Percentiles rank a stretch among this genome's conserved stretches.
Conservation (phyloP, 1,284 basidiomycete species). For the Salmacisia buchloeana region DNA sequence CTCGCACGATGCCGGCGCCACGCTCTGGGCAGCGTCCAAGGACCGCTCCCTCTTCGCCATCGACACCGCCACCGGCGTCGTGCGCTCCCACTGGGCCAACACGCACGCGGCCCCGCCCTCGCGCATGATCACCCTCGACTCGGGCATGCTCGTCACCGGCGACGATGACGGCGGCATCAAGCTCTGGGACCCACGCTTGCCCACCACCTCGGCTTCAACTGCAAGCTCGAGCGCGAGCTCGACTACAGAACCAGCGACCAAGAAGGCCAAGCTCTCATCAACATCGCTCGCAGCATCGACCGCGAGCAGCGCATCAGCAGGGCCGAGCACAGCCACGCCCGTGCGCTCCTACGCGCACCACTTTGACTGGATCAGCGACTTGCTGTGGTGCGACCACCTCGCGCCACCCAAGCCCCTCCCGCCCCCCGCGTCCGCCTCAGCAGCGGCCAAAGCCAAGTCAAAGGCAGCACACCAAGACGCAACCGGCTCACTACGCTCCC, state of each 20-base stretch:
- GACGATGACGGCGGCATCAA: constrained; percentile 92
- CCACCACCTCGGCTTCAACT: constrained; percentile 10
- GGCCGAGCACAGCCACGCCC: not conserved
- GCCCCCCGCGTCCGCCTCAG: constrained; percentile 15
- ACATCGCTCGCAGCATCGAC: not conserved
- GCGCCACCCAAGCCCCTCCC: constrained; percentile 20
- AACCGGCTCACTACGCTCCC: constrained; percentile 9
- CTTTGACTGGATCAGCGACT: constrained; percentile 91
- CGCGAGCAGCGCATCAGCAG: not conserved
- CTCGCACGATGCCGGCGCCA: constrained; percentile 7
- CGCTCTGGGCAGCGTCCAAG: constrained; percentile 74
- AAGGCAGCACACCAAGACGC: constrained; percentile 8
- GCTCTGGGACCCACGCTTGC: constrained; percentile 78
- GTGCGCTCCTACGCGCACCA: constrained; percentile 75
- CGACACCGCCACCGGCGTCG: constrained; percentile 57
- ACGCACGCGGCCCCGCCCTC: constrained; percentile 64
- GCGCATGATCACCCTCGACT: constrained; percentile 65
- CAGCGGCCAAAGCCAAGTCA: not conserved
- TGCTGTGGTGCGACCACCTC: constrained; percentile 60
- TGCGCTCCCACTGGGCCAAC: constrained; percentile 61
- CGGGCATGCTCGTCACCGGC: constrained; percentile 69
- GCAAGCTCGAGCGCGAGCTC: not conserved
- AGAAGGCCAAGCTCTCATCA: not conserved
- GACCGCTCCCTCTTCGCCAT: constrained; percentile 63
- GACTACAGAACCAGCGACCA: constrained; percentile 13